Percentiles rank a stretch among this genome's conserved stretches.
phyloP scores from a whole-genome alignment of 345 rosid genomes.

The Dipteronia sinensis region DNA sequence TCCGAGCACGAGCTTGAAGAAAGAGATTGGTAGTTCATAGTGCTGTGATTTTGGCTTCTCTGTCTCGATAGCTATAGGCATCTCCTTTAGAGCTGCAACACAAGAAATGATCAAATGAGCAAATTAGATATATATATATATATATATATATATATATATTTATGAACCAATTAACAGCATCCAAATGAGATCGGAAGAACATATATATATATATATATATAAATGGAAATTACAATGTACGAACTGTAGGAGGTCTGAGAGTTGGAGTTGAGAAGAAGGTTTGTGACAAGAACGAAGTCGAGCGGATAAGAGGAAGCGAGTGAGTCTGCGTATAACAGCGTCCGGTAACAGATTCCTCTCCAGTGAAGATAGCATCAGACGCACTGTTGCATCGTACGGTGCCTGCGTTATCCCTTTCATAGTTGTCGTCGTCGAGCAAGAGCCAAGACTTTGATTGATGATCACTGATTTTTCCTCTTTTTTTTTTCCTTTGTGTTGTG shows the following conservation, averaged over 20 bases:
- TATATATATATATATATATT: no score
- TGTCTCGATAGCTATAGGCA: slow-evolving; percentile 78
- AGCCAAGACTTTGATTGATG: no score
- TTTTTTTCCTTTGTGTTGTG: no score
- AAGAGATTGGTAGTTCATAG: slow-evolving; percentile 83
- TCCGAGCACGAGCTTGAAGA: slow-evolving; percentile 85
- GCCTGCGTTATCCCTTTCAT: slow-evolving; percentile 62
- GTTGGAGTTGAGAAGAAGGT: slow-evolving; percentile 61
- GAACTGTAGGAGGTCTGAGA: slow-evolving; percentile 65
- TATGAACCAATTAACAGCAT: no score
- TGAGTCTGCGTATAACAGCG: slow-evolving; percentile 56
- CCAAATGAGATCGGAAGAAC: background rate
- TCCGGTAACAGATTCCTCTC: slow-evolving; percentile 83
- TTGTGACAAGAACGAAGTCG: slow-evolving; percentile 76
- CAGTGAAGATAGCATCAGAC: slow-evolving; percentile 49
- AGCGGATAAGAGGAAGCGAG: slow-evolving; percentile 62
- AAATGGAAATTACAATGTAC: slow-evolving; percentile 38
- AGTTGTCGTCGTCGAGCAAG: background rate
- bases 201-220: no score
- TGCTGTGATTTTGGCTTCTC: slow-evolving; percentile 73
- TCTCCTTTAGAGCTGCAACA: slow-evolving; percentile 59
- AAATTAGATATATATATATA: no score
- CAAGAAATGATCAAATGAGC: no score
- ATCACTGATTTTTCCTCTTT: no score
- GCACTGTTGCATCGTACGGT: slow-evolving; percentile 62